These are phyloP conservation scores for Thelonectria olida DNA, from an alignment of 2,329 filamentous ascomycete genomes.

Conservation along the genomic window DNA sequence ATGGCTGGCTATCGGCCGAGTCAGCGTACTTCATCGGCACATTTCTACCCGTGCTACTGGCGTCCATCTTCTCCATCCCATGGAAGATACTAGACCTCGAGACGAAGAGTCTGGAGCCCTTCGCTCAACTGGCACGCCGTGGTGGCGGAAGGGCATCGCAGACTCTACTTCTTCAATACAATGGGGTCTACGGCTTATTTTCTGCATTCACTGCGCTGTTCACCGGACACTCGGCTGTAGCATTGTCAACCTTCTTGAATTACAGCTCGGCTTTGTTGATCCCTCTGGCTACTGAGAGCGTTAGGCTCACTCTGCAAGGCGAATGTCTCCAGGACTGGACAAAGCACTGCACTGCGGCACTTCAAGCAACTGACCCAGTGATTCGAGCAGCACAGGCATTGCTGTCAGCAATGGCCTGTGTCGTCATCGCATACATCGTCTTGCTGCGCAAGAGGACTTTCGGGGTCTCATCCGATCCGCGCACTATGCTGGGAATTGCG, in stretches of 20 bases:
- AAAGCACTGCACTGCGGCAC: neutral
- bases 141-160: neutral
- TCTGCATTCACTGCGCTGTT: neutral
- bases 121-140: neutral
- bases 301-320: neutral
- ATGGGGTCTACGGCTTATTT: neutral
- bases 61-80: neutral
- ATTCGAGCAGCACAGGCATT: neutral
- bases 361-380: neutral
- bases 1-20: neutral
- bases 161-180: neutral
- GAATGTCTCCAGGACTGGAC: slow-evolving; percentile 1
- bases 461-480: neutral
- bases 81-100: slow-evolving; percentile 5
- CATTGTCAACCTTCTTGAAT: neutral
- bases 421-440: neutral
- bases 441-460: neutral
- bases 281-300: neutral
- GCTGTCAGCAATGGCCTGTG: neutral
- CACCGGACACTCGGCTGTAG: neutral
- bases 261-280: neutral
- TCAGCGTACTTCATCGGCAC: neutral
- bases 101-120: neutral
- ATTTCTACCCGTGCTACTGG: neutral
- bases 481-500: neutral